Base-by-base conservation (phyloP, 108 stramenopile genomes). In the Nitzschia sp. region DNA sequence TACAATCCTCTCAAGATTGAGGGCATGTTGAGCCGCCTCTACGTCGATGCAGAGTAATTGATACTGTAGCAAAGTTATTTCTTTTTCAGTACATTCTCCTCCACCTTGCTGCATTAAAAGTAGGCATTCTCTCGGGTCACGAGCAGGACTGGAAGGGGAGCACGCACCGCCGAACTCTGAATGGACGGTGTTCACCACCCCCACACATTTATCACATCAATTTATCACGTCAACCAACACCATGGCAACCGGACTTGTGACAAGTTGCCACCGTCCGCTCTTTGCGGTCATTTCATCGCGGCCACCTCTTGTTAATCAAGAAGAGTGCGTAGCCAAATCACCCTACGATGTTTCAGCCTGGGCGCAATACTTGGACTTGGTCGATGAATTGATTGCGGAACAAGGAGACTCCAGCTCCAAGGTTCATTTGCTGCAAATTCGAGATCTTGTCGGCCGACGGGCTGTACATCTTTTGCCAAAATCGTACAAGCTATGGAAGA, bases 401-500 rank as follows among this genome's bases (percentile, higher is more conserved):
- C 7, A 48, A 21, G 65, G 51, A 41, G 7, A 48, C n/a, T 20
- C 10, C 0, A 20, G 24, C n/a, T 53, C 24, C 26, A 21, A 51
- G 17, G 12, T 39, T 53, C 44, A 65, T 22, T 34, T 69, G 39
- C 22, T 68, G 20, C 37, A 34, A 52, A 51, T 73, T 15, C 68
- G 69, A 19, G 66, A 73, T 51, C 62, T 72, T 25, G 67, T 90
- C 24, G 84, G 77, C 0, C 91, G 94, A 73, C 78, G 98, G 15
- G 89, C 97, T 1, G 73, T 99, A 14, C 63, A 77, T 38, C 64
- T 87, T 12, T 70, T 98, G 29, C 98, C 99, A 11, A 84, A 96
- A 44, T 86, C 84, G 57, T 98, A 98, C 90, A 99, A 99, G 79
- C 74, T 99, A 37, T 99, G 99, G 99, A 82, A 80, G 48, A 59